A percentile compares a stretch with the other conserved stretches of the same genome.
Evolutionary conservation across 306 rosid genomes (phyloP).

Genomic region (Begonia peltatifolia): DNA sequence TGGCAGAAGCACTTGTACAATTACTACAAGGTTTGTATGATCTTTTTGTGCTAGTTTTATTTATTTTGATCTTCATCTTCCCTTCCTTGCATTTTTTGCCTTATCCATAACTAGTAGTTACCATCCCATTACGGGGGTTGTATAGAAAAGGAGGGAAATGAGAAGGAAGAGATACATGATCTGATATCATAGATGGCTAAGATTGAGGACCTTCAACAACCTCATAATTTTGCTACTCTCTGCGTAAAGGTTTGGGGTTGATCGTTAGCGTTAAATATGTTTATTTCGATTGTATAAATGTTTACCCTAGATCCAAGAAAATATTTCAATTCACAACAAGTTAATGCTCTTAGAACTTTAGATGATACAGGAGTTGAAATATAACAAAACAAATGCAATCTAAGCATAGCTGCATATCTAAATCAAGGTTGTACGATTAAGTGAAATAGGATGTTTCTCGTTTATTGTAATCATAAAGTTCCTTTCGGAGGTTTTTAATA

Average conservation of each 20-base stretch:
- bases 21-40: too few relatives aligned
- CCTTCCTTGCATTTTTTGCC: not conserved
- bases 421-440: constrained; percentile 44
- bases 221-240: constrained; percentile 55
- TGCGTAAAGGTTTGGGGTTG: constrained; percentile 65
- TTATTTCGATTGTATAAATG: not conserved
- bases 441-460: constrained; percentile 53
- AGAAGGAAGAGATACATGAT: constrained; percentile 42
- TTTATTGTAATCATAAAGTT: constrained; percentile 13
- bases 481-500: constrained; percentile 63
- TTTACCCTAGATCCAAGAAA: constrained; percentile 79
- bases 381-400: constrained; percentile 45
- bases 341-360: constrained; percentile 57
- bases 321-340: constrained; percentile 90
- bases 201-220: constrained; percentile 78
- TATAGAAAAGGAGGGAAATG: constrained; percentile 44
- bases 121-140: constrained; percentile 1
- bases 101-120: not conserved
- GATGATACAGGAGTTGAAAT: constrained; percentile 51
- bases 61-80: constrained; percentile 5
- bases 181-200: constrained; percentile 60
- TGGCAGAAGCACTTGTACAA: constrained; percentile 69
- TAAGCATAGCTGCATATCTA: constrained; percentile 54
- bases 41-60: constrained; percentile 9
- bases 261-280: constrained; percentile 5